phyloP scores from a whole-genome alignment of 352 stramenopile species.

The Phytophthora crassamura region DNA sequence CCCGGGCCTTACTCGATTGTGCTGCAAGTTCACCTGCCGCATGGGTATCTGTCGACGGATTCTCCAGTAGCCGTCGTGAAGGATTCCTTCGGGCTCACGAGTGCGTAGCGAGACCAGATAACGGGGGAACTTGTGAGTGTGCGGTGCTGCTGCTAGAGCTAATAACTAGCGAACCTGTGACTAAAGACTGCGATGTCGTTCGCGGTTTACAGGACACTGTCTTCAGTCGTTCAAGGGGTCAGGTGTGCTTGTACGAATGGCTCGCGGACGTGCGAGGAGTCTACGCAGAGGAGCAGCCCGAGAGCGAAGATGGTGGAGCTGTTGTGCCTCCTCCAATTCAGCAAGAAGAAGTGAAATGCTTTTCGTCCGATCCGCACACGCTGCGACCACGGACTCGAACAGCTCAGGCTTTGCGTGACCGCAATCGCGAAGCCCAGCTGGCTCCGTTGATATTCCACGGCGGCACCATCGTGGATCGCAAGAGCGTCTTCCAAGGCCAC shows the following conservation, averaged over 20 bases:
- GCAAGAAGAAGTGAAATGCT: slow-evolving; percentile 6
- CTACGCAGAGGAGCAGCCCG: slow-evolving; percentile 31
- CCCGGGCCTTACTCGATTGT: slow-evolving; percentile 59
- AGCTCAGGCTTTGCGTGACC: slow-evolving; percentile 51
- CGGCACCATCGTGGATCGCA: slow-evolving; percentile 64
- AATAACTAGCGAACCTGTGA: too few relatives aligned
- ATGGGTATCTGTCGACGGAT: slow-evolving; percentile 60
- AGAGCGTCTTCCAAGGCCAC: slow-evolving; percentile 74
- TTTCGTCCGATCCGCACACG: slow-evolving; percentile 54
- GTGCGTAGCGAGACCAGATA: slow-evolving; percentile 59
- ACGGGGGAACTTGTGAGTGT: slow-evolving; percentile 51
- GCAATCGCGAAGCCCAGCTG: slow-evolving; percentile 42
- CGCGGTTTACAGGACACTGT: slow-evolving; percentile 37
- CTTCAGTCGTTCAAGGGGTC: slow-evolving; percentile 57
- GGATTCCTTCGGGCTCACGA: slow-evolving; percentile 71
- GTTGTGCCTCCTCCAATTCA: neutral
- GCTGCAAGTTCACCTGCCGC: slow-evolving; percentile 62
- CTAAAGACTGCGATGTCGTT: too few relatives aligned
- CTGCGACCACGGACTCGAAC: slow-evolving; percentile 57
- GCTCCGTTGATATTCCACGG: slow-evolving; percentile 63
- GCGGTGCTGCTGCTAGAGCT: too few relatives aligned
- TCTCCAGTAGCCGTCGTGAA: slow-evolving; percentile 62
- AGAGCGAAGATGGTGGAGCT: neutral
- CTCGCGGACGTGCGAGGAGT: slow-evolving; percentile 67
- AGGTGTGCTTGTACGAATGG: slow-evolving; percentile 84